phyloP scores from a whole-genome alignment of 805 yeast species.

The Blastobotrys robertii region DNA sequence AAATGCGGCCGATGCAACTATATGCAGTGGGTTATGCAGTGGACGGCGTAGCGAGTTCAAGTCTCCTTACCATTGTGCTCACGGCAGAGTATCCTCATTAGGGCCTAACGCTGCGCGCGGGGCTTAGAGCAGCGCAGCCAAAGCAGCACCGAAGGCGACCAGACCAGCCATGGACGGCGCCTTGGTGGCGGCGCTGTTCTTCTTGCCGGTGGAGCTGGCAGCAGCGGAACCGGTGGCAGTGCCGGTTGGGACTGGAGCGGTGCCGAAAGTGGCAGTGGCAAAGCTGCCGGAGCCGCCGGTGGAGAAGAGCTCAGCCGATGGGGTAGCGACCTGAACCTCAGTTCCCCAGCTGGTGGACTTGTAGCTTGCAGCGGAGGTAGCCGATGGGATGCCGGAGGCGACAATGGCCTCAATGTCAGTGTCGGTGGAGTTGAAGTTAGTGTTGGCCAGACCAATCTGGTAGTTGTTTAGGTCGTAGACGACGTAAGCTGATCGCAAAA shows the following conservation, averaged over 20 bases:
- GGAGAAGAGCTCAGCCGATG: neutral
- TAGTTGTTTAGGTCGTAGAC: conserved; percentile 55
- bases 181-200: conserved; percentile 3
- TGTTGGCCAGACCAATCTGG: conserved; percentile 47
- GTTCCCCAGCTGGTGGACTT: conserved; percentile 1
- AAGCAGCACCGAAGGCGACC: neutral
- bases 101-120: too few relatives aligned
- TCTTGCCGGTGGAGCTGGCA: conserved; percentile 2
- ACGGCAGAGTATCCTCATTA: too few relatives aligned
- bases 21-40: too few relatives aligned
- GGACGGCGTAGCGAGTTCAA: too few relatives aligned
- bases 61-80: too few relatives aligned
- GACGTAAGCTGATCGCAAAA: conserved; percentile 54
- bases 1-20: too few relatives aligned
- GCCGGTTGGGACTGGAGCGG: conserved; percentile 3
- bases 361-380: conserved; percentile 19
- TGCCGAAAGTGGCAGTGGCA: conserved; percentile 2
- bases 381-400: conserved; percentile 23
- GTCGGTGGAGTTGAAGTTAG: conserved; percentile 22
- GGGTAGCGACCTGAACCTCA: neutral
- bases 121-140: too few relatives aligned
- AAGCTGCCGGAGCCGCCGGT: conserved; percentile 1
- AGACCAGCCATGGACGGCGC: conserved; percentile 3
- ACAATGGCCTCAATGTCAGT: conserved; percentile 22
- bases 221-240: neutral